phyloP scores from a whole-genome alignment of 2,329 filamentous ascomycete species.

The Diaporthe sp. region DNA sequence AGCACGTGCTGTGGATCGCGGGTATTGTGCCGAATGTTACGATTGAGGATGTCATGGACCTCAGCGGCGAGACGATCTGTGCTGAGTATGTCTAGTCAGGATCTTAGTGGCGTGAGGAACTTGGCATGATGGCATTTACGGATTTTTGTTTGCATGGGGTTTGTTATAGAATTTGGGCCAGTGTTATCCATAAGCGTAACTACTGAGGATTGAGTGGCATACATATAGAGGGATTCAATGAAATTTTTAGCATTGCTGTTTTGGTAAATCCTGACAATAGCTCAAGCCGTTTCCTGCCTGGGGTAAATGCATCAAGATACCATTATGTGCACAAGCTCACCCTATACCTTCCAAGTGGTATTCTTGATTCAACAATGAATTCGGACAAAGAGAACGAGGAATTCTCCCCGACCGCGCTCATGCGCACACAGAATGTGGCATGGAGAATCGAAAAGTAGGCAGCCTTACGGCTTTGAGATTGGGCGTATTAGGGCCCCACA shows the following conservation, averaged over 20 bases:
- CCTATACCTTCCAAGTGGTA: background rate
- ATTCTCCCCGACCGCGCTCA: no score
- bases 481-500: no score
- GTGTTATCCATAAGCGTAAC: background rate
- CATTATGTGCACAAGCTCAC: background rate
- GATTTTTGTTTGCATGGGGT: background rate
- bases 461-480: rapidly evolving
- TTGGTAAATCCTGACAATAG: background rate
- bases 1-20: constrained; percentile 32
- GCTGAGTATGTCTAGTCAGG: constrained; percentile 29
- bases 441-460: no score
- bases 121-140: background rate
- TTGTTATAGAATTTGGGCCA: background rate
- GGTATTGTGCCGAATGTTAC: constrained; percentile 29
- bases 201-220: background rate
- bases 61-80: constrained; percentile 27
- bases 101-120: background rate
- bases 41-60: constrained; percentile 32
- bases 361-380: background rate
- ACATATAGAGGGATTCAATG: background rate
- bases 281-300: background rate
- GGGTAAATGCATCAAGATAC: background rate
- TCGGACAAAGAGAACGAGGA: background rate
- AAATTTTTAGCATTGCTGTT: background rate
- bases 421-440: background rate